These are phyloP conservation scores for Zymoseptoria crescenta DNA, from an alignment of 2,329 filamentous ascomycete species.

Conservation along the genomic window DNA sequence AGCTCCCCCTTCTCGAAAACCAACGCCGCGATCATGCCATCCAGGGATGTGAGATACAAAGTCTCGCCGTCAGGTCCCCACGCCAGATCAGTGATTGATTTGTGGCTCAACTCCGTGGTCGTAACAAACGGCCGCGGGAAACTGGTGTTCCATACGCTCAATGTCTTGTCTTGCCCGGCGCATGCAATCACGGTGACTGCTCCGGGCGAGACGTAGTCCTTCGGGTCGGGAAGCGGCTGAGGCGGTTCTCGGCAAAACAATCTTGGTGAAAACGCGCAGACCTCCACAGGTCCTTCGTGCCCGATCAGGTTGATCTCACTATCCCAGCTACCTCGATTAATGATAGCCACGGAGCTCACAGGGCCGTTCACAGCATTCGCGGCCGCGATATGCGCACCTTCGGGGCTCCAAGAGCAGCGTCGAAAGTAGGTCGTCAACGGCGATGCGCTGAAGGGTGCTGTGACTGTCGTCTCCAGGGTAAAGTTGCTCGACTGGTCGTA, in stretches of 20 bases:
- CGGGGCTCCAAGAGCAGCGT: slow-evolving; percentile 93
- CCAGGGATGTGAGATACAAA: slow-evolving; percentile 77
- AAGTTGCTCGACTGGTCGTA: slow-evolving; percentile 98
- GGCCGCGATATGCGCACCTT: slow-evolving; percentile 93
- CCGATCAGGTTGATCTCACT: slow-evolving; percentile 96
- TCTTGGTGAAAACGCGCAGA: slow-evolving; percentile 91
- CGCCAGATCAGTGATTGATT: slow-evolving; percentile 87
- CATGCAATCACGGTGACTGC: slow-evolving; percentile 92
- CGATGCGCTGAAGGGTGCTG: slow-evolving; percentile 77
- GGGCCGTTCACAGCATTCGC: slow-evolving; percentile 96
- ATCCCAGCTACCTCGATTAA: slow-evolving; percentile 86
- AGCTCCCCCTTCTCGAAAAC: slow-evolving; percentile 82
- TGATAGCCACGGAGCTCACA: slow-evolving; percentile 93
- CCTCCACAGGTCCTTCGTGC: slow-evolving; percentile 93
- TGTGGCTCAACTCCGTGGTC: slow-evolving; percentile 76
- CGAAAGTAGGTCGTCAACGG: slow-evolving; percentile 96
- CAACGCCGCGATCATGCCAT: slow-evolving; percentile 76
- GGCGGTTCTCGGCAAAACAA: slow-evolving; percentile 69
- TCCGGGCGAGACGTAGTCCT: slow-evolving; percentile 34
- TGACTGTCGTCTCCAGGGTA: slow-evolving; percentile 85
- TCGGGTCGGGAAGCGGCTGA: slow-evolving; percentile 42
- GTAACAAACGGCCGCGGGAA: slow-evolving; percentile 86
- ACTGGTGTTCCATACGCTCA: slow-evolving; percentile 97
- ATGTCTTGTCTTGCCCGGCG: slow-evolving; percentile 89
- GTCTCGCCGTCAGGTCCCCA: slow-evolving; percentile 91